Evolutionary conservation across 805 yeast genomes (phyloP), one percentile per base, ranked within the genome.

Genomic region (Kazachstania viticola): DNA sequence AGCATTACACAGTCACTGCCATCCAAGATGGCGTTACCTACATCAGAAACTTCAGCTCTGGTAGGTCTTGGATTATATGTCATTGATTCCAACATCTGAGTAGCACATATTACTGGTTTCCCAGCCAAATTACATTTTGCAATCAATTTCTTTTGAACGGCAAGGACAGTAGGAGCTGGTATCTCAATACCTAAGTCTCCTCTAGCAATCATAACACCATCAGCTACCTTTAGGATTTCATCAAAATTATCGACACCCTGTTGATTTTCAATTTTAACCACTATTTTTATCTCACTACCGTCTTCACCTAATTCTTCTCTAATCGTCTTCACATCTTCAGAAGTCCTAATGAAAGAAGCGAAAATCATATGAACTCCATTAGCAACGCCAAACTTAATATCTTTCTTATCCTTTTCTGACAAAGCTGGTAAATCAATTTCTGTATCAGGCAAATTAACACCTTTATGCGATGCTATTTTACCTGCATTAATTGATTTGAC

Each of bases 1-100:
- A 91, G 75, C 98, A 91, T 91, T 61, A 91, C 97, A 81, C 98
- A 91, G 71, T 91, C 98, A 55, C 97, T 96, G 68, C 98, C 98
- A 59, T 91, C 98, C 60, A 91, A 74, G 47, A 91, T 82, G 51
- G 98, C 98, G 67, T 91, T 91, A 69, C 98, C 98, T 44, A 91
- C 98, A 64, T 91, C 98, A 35, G 94, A 79, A 40, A 91, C 97
- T 71, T 91, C 98, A 49, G 98, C 98, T 71, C 98, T 82, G 61
- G 98, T 91, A 66, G 98, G 98, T 68, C 98, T 80, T 64, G 98
- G 98, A 79, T 91, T 91, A 69, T 80, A 84, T 40, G 97, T 91
- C 98, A 91, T 91, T 38, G 96, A 84, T 70, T 91, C 98, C 64
- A 91, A 78, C 98, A 91, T 91, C 71, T 91, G 98, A 45, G 98